Percentiles rank a stretch among this genome's conserved stretches.
These are phyloP conservation scores for Brettanomyces naardenensis DNA, from an alignment of 805 yeast species.

Conservation along the genomic window DNA sequence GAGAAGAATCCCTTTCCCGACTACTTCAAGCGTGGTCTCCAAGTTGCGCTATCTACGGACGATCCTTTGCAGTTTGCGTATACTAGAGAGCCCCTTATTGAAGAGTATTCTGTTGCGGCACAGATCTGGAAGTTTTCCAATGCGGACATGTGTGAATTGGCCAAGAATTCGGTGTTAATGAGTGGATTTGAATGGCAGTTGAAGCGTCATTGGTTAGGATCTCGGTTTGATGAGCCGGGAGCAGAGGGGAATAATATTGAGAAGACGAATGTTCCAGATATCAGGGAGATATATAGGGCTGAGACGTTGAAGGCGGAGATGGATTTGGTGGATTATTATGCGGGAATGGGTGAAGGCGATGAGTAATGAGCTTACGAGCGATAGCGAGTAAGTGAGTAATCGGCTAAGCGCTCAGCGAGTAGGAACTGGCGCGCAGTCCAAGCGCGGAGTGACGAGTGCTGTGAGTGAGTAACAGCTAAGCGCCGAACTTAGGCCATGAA, in stretches of 20 bases:
- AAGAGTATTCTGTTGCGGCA: slow-evolving; percentile 97
- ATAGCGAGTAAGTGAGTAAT: no score
- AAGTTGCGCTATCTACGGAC: slow-evolving; percentile 91
- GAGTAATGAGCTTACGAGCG: background rate
- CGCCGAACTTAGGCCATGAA: no score
- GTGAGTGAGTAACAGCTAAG: no score
- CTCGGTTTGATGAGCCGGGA: slow-evolving; percentile 48
- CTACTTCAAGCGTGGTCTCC: slow-evolving; percentile 88
- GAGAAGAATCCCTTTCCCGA: slow-evolving; percentile 94
- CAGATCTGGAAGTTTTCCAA: slow-evolving; percentile 91
- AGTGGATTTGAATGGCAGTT: slow-evolving; percentile 87
- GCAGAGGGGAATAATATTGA: slow-evolving; percentile 82
- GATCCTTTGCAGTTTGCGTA: slow-evolving; percentile 97
- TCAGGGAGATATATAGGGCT: slow-evolving; percentile 74
- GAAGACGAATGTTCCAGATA: slow-evolving; percentile 90
- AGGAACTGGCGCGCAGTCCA: no score
- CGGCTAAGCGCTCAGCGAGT: no score
- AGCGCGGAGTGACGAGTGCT: no score
- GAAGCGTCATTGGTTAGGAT: slow-evolving; percentile 91
- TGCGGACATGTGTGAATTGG: slow-evolving; percentile 97
- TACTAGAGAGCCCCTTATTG: slow-evolving; percentile 94
- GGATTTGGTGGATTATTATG: slow-evolving; percentile 57
- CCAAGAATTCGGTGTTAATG: slow-evolving; percentile 85
- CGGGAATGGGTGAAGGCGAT: slow-evolving; percentile 16
- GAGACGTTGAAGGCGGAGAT: slow-evolving; percentile 72